phyloP scores from a whole-genome alignment of 2,329 filamentous ascomycete genomes.

The Ceratocystis albifundus region DNA sequence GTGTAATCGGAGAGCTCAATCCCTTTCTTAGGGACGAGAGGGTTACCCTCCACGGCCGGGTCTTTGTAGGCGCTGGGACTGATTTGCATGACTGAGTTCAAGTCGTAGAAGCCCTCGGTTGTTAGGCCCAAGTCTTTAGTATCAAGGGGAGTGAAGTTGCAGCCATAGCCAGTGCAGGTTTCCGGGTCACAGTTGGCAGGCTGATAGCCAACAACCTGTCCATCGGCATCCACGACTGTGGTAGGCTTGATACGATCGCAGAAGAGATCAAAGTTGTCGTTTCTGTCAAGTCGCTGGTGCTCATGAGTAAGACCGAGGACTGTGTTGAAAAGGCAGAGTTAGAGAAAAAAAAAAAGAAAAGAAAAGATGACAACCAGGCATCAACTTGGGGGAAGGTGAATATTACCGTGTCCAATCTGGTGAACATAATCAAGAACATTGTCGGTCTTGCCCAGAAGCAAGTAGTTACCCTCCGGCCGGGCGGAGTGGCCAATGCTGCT shows the following conservation, averaged over 20 bases:
- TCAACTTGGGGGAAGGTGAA: background rate
- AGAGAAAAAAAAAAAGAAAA: too few species aligned
- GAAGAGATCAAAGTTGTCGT: conserved; percentile 12
- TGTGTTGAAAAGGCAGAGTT: conserved; percentile 2
- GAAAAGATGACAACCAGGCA: too few species aligned
- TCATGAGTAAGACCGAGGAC: conserved; percentile 19
- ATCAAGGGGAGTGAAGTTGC: conserved; percentile 15
- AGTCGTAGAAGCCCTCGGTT: conserved; percentile 15
- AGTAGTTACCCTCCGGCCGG: conserved; percentile 3
- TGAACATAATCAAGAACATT: conserved; percentile 16
- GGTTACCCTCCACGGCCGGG: background rate
- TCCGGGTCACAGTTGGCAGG: conserved; percentile 10
- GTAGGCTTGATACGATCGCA: conserved; percentile 13
- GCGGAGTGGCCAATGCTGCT: conserved; percentile 14
- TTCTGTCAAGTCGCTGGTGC: conserved; percentile 19
- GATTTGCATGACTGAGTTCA: conserved; percentile 22
- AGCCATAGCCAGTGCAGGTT: conserved; percentile 22
- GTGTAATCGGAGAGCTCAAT: background rate
- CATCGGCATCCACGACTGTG: background rate
- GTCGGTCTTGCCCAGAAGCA: conserved; percentile 16
- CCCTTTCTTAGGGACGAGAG: background rate
- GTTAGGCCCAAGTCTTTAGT: background rate
- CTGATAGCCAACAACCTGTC: background rate
- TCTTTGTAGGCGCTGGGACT: background rate
- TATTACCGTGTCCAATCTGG: conserved; percentile 22